Evolutionary conservation across 2,329 filamentous ascomycete species (phyloP), one percentile per base, ranked within the genome.

Genomic region (Talaromyces atroroseus): DNA sequence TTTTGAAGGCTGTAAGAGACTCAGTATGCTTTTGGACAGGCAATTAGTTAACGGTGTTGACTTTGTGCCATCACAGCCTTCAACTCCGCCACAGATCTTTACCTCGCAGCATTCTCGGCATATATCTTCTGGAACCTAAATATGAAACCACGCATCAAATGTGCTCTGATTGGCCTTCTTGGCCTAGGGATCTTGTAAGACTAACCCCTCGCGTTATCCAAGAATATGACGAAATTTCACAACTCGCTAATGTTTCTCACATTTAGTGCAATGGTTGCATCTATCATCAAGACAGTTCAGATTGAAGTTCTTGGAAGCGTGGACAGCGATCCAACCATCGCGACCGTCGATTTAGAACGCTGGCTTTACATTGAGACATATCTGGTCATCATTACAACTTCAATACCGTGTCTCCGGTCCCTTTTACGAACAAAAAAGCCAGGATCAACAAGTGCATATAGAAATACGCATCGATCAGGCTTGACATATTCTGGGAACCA

Each of bases 41-140:
- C 8, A 20, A 23, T 5, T 29, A 29, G 26, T 29, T 29, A n/a
- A 24, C 10, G 3, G 18, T 23, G 24, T 48, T 26, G n/a, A 42
- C 12, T 42, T 16, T 18, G 14, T 29, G 8, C 49, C 36, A 32
- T 42, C 2, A 34, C 12, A 53, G 50, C 50, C 5, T 53, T 46
- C 40, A 68, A 68, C 29, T 60, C 65, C 5, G 60, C 62, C 10
- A 66, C 67, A 10, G 69, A 71, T 48, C 61, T 71, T 4, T 68
- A 66, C 18, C 63, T 70, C n/a, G 64, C 66, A 1, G 49, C 64
- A 0, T 68, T 68, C 29, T 64, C 66, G 1, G 63, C 64, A 7
- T 65, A 56, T 21, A 62, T 70, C n/a, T 66, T 70, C 38, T 71
- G 69, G 70, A 67, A 62, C 36, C 54, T 73, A 23, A 69, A 71